These are phyloP conservation scores for Phaeosphaeriaceae sp. DNA, from an alignment of 2,329 filamentous ascomycete species.

Conservation along the genomic window DNA sequence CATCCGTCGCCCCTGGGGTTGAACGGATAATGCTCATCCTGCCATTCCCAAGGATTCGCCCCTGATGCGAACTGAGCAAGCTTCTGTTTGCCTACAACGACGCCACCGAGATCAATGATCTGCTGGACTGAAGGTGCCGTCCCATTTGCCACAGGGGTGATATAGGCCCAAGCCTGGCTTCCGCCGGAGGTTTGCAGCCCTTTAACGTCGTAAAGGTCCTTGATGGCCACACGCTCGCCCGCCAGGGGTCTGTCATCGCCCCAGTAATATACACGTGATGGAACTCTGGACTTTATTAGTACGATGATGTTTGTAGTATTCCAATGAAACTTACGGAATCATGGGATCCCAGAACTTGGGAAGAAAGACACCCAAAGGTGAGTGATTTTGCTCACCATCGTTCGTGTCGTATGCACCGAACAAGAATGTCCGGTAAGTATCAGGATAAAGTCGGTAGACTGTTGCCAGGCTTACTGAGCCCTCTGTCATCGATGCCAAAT, in stretches of 20 bases:
- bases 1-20: conserved; percentile 50
- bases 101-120: conserved; percentile 35
- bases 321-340: conserved; percentile 31
- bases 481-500: conserved; percentile 22
- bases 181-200: conserved; percentile 34
- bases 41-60: conserved; percentile 36
- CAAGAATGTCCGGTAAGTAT: conserved; percentile 39
- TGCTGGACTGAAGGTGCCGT: conserved; percentile 32
- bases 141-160: conserved; percentile 23
- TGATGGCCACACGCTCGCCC: conserved; percentile 36
- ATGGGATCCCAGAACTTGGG: conserved; percentile 37
- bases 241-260: conserved; percentile 38
- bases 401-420: conserved; percentile 39
- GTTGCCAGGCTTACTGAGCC: conserved; percentile 25
- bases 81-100: conserved; percentile 63
- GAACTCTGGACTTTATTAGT: conserved; percentile 28
- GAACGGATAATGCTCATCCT: conserved; percentile 49
- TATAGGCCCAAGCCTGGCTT: conserved; percentile 30
- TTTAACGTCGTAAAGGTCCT: conserved; percentile 35
- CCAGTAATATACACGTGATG: conserved; percentile 49
- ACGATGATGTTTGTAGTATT: background rate
- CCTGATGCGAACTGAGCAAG: conserved; percentile 55
- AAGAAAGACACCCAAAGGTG: conserved; percentile 29
- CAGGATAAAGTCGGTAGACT: conserved; percentile 40
- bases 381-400: conserved; percentile 28